A percentile compares a stretch with the other conserved stretches of the same genome.
Evolutionary conservation across 2,329 filamentous ascomycete genomes (phyloP).

Genomic region (Domatiomyces globalis): DNA sequence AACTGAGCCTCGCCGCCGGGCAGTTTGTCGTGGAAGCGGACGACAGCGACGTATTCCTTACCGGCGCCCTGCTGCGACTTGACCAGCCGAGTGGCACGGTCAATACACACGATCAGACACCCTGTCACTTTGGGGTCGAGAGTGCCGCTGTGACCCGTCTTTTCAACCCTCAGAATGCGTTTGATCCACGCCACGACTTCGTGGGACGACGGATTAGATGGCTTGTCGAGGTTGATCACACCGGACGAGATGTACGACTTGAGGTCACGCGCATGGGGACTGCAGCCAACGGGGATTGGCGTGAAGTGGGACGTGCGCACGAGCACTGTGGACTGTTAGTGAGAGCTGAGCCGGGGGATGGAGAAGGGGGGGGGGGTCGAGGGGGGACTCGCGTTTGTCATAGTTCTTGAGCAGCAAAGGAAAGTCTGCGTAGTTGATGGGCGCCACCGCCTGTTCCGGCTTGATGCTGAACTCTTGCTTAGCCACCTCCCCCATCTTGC

Average conservation of each 20-base stretch:
- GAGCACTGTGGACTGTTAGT: slow-evolving; percentile 46
- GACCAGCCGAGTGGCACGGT: slow-evolving; percentile 90
- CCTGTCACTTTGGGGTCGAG: slow-evolving; percentile 97
- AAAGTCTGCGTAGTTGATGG: slow-evolving; percentile 77
- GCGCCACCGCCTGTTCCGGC: slow-evolving; percentile 66
- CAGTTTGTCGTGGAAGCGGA: slow-evolving; percentile 88
- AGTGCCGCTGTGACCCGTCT: slow-evolving; percentile 96
- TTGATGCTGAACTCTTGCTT: slow-evolving; percentile 65
- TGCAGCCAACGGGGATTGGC: slow-evolving; percentile 83
- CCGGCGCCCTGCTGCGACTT: slow-evolving; percentile 98
- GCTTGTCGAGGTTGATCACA: slow-evolving; percentile 97
- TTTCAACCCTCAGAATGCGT: slow-evolving; percentile 85
- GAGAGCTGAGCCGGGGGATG: background rate
- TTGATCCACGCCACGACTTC: slow-evolving; percentile 99
- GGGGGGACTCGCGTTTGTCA: slow-evolving; percentile 57
- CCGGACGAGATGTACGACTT: slow-evolving; percentile 95
- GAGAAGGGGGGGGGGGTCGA: slow-evolving; percentile 1
- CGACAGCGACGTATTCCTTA: slow-evolving; percentile 97
- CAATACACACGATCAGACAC: slow-evolving; percentile 87
- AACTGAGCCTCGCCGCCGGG: slow-evolving; percentile 89
- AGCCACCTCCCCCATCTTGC: slow-evolving; percentile 13
- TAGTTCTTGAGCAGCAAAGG: slow-evolving; percentile 93
- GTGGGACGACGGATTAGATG: slow-evolving; percentile 93
- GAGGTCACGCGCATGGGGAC: slow-evolving; percentile 81
- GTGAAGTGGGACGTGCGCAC: slow-evolving; percentile 94